phyloP scores from a whole-genome alignment of 306 rosid species.

The Prunus mongolica region DNA sequence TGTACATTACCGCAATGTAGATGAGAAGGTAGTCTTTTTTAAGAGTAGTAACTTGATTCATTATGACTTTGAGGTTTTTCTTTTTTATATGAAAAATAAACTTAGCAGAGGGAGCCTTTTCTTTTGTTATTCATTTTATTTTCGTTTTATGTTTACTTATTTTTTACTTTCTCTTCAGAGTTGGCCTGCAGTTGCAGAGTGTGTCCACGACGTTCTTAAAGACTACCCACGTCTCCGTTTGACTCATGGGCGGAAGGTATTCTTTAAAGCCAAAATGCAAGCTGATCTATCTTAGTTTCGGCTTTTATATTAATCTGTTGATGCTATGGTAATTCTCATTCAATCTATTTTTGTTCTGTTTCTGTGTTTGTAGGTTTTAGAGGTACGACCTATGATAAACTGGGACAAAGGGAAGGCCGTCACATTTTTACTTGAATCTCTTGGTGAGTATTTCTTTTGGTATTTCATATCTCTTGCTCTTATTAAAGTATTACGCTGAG shows the following conservation, averaged over 20 bases:
- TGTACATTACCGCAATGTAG: constrained; percentile 95
- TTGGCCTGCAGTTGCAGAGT: constrained; percentile 64
- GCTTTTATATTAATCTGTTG: neutral
- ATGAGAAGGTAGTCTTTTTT: constrained; percentile 56
- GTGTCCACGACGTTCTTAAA: constrained; percentile 61
- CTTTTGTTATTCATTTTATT: neutral
- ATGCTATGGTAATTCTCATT: neutral
- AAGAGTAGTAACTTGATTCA: neutral
- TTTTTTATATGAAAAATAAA: neutral
- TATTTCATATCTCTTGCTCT: neutral
- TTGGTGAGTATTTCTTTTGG: constrained; percentile 47
- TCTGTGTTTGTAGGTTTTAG: constrained; percentile 65
- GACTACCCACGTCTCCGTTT: constrained; percentile 63
- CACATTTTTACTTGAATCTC: constrained; percentile 86
- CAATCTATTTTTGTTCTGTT: neutral
- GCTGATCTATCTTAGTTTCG: neutral
- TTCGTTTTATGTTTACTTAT: neutral
- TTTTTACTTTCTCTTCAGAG: constrained; percentile 36
- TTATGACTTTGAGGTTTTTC: neutral
- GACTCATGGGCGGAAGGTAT: constrained; percentile 95
- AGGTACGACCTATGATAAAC: constrained; percentile 82
- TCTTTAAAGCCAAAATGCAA: constrained; percentile 4
- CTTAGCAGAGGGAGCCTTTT: neutral
- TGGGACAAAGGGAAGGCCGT: constrained; percentile 99
- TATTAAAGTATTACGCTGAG: neutral